Conservation (phyloP, 2,329 filamentous ascomycete genomes). For the Diplodia scrobiculata region DNA sequence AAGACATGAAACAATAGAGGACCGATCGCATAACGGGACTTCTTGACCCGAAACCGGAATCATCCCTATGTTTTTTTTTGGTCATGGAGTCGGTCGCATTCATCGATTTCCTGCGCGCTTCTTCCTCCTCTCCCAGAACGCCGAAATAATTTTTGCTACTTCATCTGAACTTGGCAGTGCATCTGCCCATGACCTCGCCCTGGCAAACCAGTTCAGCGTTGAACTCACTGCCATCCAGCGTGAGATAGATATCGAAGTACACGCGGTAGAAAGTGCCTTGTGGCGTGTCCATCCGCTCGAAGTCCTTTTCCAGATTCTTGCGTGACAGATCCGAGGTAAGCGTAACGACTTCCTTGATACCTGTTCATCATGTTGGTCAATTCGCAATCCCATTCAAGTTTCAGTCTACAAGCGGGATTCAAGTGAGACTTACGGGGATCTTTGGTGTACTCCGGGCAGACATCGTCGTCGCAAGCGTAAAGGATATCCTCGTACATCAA, state of each 20-base stretch:
- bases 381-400: not conserved
- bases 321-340: slow-evolving; percentile 94
- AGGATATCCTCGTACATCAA: slow-evolving; percentile 99
- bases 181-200: slow-evolving; percentile 97
- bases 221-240: slow-evolving; percentile 95
- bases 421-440: slow-evolving; percentile 82
- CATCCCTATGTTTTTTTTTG: slow-evolving; percentile 1
- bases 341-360: slow-evolving; percentile 98
- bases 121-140: slow-evolving; percentile 12
- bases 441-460: slow-evolving; percentile 98
- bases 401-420: not conserved
- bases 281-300: slow-evolving; percentile 98
- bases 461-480: slow-evolving; percentile 96
- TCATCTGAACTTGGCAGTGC: slow-evolving; percentile 80
- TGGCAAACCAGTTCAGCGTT: slow-evolving; percentile 98
- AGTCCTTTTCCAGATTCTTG: slow-evolving; percentile 99
- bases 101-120: not conserved
- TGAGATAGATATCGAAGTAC: slow-evolving; percentile 75
- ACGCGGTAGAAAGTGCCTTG: slow-evolving; percentile 73
- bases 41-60: not conserved
- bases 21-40: not conserved
- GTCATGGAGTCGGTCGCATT: not conserved
- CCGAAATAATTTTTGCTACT: not conserved
- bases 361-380: slow-evolving; percentile 52
- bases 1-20: not conserved